Base-by-base conservation (phyloP, 2,329 filamentous ascomycete genomes). In the Arthrobotrys iridis region DNA sequence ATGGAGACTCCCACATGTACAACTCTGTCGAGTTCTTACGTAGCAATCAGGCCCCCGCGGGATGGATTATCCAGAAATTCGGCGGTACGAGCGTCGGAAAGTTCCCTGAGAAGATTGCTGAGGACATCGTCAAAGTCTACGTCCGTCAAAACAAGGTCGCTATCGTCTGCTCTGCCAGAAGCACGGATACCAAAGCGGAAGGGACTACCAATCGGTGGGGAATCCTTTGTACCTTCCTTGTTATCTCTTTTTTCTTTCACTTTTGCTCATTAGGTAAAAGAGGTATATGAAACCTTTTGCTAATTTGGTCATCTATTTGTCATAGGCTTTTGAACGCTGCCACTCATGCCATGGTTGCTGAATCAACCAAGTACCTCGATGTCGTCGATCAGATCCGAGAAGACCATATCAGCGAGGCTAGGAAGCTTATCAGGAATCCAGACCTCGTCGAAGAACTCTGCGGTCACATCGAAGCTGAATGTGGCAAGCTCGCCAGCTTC, bases 31-130 rank as follows among this genome's bases (percentile, higher is more conserved):
- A 74, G 30, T 64, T 74, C 35, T 58, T 63, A 41, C 43, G 52
- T 33, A 57, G 35, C 40, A 75, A 75, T 41, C 57, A 63, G 15
- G 63, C 71, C 41, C 63, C 71, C 24, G 71, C 71, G 22, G 71
- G 86, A 78, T 97, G 93, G 93, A 86, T 96, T 28, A 91, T 97
- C 58, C 93, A 97, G 82, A 97, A 97, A 83, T 97, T 96, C 82
- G 93, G 93, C 77, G 94, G 94, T 59, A 99, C 94, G 60, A 96
- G 92, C 81, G 91, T 98, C 59, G 95, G 94, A 79, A 98, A 98
- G 84, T 97, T 96, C 80, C 90, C 93, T 60, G 87, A 88, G 79
- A 90, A 90, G 81, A 90, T 91, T 79, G 88, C 89, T 26, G 86
- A 88, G 78, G 87, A 91, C 79, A 92, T 94, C 81, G 60, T 65